A percentile compares a stretch with the other conserved stretches of the same genome.
These are phyloP conservation scores for Nyctanthes arbortristis DNA, from an alignment of 257 asterid species.

Conservation along the genomic window DNA sequence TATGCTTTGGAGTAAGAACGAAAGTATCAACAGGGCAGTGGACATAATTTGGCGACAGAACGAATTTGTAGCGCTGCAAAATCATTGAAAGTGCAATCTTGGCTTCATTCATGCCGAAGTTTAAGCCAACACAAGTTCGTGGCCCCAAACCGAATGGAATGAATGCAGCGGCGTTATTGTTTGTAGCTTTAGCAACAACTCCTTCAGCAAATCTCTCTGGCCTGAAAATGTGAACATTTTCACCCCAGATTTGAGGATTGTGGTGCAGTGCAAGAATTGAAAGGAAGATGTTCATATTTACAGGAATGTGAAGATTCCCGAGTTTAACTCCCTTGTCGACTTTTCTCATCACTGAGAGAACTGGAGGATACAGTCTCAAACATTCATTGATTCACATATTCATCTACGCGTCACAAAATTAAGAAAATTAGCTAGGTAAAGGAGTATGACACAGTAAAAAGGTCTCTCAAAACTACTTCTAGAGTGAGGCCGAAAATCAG, in stretches of 20 bases:
- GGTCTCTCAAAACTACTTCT: no score
- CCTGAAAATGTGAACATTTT: constrained; percentile 31
- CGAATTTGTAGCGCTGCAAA: constrained; percentile 24
- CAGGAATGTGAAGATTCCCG: constrained; percentile 27
- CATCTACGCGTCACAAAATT: no score
- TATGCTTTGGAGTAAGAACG: constrained; percentile 26
- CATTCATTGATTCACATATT: constrained; percentile 35
- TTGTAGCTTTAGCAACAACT: constrained; percentile 35
- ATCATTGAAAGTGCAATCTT: constrained; percentile 32
- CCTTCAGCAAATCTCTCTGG: constrained; percentile 38
- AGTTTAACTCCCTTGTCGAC: constrained; percentile 15
- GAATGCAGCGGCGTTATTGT: constrained; percentile 32
- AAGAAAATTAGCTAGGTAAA: no score
- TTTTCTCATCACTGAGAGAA: constrained; percentile 24
- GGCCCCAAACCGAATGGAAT: constrained; percentile 36
- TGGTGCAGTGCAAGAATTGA: constrained; percentile 28
- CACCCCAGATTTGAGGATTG: constrained; percentile 31
- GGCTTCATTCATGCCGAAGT: constrained; percentile 33
- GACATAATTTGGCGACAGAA: constrained; percentile 27
- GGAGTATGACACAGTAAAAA: no score
- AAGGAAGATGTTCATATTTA: constrained; percentile 17
- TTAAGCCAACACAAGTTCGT: constrained; percentile 36
- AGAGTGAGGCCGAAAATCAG: no score
- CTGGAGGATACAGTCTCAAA: constrained; percentile 36
- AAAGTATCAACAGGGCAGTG: constrained; percentile 27